Percentiles rank a stretch among this genome's conserved stretches.
Evolutionary conservation across 1,284 basidiomycete species (phyloP).

Genomic region (Wallemia mellicola): DNA sequence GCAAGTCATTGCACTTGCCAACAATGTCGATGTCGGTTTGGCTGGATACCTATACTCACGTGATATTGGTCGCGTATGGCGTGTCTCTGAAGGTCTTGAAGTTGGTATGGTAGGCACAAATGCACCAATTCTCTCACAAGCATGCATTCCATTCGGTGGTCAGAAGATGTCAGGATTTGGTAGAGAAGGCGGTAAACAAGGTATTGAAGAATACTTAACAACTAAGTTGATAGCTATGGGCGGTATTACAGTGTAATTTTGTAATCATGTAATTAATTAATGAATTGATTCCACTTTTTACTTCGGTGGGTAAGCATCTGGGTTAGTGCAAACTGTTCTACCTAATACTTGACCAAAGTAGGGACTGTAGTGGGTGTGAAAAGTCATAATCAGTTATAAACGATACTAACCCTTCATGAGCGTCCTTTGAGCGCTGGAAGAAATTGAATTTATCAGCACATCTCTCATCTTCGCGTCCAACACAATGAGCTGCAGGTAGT

Average conservation of each 20-base stretch:
- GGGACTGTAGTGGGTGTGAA: background rate
- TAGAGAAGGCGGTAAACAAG: constrained; percentile 16
- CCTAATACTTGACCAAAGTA: background rate
- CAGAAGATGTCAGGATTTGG: constrained; percentile 55
- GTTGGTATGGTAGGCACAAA: constrained; percentile 88
- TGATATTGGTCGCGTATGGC: constrained; percentile 69
- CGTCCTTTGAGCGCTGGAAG: background rate
- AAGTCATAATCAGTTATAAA: no score
- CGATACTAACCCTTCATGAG: background rate
- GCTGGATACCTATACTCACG: constrained; percentile 81
- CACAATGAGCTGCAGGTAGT: background rate
- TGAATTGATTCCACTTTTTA: background rate
- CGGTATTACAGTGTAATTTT: constrained; percentile 21
- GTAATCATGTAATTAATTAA: background rate
- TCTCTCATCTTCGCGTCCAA: background rate
- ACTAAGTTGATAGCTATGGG: constrained; percentile 50
- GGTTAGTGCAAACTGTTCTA: background rate
- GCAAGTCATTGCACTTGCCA: constrained; percentile 61
- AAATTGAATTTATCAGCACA: background rate
- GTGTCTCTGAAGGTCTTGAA: constrained; percentile 88
- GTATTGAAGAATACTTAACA: constrained; percentile 29
- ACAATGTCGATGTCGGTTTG: constrained; percentile 54
- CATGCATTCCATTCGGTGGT: constrained; percentile 72
- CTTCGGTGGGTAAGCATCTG: background rate
- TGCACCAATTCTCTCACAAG: constrained; percentile 50